Conservation (phyloP, 805 yeast genomes). For the Nakazawaea peltata region DNA sequence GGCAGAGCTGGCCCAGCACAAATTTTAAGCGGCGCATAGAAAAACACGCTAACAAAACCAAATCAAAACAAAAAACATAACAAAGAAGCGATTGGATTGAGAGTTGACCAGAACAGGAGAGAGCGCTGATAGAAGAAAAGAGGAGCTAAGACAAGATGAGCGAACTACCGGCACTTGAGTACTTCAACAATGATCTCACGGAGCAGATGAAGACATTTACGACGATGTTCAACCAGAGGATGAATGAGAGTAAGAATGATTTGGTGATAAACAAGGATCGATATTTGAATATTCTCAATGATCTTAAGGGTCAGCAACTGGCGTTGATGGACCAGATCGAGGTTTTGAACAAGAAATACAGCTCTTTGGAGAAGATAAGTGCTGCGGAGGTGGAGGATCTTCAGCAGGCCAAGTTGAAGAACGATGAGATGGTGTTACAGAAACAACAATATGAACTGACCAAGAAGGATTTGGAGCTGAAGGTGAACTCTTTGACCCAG, state of each 20-base stretch:
- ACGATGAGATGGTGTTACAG: slow-evolving; percentile 3
- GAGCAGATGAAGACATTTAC: slow-evolving; percentile 3
- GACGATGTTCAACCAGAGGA: slow-evolving; percentile 1
- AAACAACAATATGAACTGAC: not conserved
- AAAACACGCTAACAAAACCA: no score
- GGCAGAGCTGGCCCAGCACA: no score
- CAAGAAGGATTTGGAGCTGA: not conserved
- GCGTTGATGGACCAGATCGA: slow-evolving; percentile 1
- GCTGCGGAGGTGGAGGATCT: slow-evolving; percentile 1
- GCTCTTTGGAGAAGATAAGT: not conserved
- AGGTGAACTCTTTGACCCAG: not conserved
- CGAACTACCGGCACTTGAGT: slow-evolving; percentile 4
- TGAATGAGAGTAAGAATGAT: slow-evolving; percentile 1
- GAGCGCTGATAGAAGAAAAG: no score
- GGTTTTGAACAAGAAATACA: not conserved
- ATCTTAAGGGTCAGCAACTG: slow-evolving; percentile 1
- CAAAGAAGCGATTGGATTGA: no score
- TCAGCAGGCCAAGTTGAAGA: slow-evolving; percentile 1
- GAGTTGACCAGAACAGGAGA: no score
- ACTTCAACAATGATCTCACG: slow-evolving; percentile 8
- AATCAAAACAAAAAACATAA: no score
- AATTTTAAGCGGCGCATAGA: no score
- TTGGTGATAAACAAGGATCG: slow-evolving; percentile 2
- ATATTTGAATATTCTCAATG: not conserved
- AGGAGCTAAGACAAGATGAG: no score